Percentiles rank a stretch among this genome's conserved stretches.
phyloP scores from a whole-genome alignment of 1,284 basidiomycete genomes.

The Mycena sp. region DNA sequence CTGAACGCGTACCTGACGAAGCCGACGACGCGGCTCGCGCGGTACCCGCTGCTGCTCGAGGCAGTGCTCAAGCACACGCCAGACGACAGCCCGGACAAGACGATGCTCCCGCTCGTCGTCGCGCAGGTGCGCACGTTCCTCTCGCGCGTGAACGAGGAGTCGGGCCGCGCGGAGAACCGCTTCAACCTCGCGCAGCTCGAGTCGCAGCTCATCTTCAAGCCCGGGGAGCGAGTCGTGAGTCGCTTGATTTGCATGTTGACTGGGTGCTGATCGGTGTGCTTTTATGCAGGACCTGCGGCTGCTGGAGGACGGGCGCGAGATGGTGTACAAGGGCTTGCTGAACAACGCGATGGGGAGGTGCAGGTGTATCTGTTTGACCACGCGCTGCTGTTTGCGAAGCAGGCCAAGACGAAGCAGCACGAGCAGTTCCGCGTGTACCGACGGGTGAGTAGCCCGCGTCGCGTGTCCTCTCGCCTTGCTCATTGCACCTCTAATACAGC shows the following conservation, averaged over 20 bases:
- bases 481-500: constrained; percentile 56
- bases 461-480: neutral
- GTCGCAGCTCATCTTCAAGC: constrained; percentile 87
- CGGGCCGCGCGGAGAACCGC: constrained; percentile 91
- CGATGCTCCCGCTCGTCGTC: constrained; percentile 82
- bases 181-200: constrained; percentile 94
- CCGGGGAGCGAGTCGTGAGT: constrained; percentile 85
- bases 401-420: constrained; percentile 84
- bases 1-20: constrained; percentile 99
- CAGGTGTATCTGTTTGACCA: constrained; percentile 98
- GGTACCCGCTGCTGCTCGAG: constrained; percentile 94
- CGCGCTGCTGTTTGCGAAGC: constrained; percentile 95
- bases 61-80: constrained; percentile 95
- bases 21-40: constrained; percentile 95
- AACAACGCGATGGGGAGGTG: constrained; percentile 95
- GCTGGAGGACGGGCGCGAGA: constrained; percentile 87
- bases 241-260: constrained; percentile 2
- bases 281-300: constrained; percentile 81
- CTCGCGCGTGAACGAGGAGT: constrained; percentile 90
- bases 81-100: constrained; percentile 91
- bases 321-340: constrained; percentile 94
- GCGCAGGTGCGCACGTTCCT: constrained; percentile 87
- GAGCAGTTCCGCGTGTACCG: constrained; percentile 96
- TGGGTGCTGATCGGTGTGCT: neutral
- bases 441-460: constrained; percentile 73